Evolutionary conservation across 192 early-diverging fungal genomes (phyloP).

Genomic region (Lobosporangium transversale): DNA sequence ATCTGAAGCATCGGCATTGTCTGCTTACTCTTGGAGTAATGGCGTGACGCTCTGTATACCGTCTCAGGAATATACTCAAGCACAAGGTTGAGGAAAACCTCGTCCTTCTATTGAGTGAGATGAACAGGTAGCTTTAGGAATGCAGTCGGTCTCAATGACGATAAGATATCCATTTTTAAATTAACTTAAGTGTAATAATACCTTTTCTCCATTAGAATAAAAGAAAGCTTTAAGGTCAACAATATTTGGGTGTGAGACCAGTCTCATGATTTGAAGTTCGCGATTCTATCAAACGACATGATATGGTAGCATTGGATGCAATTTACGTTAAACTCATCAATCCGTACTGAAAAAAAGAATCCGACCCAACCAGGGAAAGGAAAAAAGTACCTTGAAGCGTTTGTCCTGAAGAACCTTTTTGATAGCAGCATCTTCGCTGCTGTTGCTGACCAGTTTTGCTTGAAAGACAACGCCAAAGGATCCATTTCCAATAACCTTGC

Average conservation of each 20-base stretch:
- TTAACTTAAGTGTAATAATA: no score
- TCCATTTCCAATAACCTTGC: conserved; percentile 96
- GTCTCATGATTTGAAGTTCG: conserved; percentile 93
- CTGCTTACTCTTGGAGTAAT: conserved; percentile 92
- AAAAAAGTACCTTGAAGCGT: conserved; percentile 90
- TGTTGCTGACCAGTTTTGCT: conserved; percentile 82
- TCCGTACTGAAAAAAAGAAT: background rate
- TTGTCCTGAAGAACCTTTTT: conserved; percentile 99
- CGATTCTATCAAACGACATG: conserved; percentile 71
- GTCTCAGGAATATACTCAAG: conserved; percentile 98
- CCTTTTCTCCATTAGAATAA: conserved; percentile 93
- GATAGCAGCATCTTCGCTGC: conserved; percentile 89
- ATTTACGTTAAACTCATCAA: conserved; percentile 15
- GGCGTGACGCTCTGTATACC: conserved; percentile 91
- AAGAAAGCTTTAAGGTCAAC: conserved; percentile 92
- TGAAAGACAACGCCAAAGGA: conserved; percentile 99
- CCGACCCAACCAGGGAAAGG: no score
- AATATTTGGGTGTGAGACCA: conserved; percentile 94
- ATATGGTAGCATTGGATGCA: background rate
- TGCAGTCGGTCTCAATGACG: no score
- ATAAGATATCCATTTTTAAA: no score
- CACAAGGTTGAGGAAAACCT: conserved; percentile 95
- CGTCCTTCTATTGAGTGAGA: conserved; percentile 77
- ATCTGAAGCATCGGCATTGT: conserved; percentile 94
- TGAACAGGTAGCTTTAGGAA: no score